A percentile compares a stretch with the other conserved stretches of the same genome.
Evolutionary conservation across 768 basidiomycete genomes (phyloP).

Genomic region (Amanita molliuscula): DNA sequence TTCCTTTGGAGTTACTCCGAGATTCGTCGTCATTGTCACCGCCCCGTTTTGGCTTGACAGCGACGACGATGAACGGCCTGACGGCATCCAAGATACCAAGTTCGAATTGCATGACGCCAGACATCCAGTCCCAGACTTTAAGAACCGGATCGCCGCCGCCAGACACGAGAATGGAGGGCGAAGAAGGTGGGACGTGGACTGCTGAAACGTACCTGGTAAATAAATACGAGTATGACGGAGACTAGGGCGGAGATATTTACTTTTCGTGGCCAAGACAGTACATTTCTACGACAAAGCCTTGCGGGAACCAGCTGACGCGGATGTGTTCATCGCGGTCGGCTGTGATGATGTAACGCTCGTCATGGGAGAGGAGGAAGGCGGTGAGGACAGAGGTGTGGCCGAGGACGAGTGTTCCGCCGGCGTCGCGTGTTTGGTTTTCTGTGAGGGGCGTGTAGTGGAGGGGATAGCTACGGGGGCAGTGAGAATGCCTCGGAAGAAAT

Average conservation of each 20-base stretch:
- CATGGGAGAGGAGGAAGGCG: slow-evolving; percentile 51
- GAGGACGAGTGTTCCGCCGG: slow-evolving; percentile 56
- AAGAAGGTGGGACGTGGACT: slow-evolving; percentile 50
- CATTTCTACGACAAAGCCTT: slow-evolving; percentile 76
- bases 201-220: slow-evolving; percentile 72
- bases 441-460: slow-evolving; percentile 29
- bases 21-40: slow-evolving; percentile 18
- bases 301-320: slow-evolving; percentile 81
- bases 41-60: slow-evolving; percentile 21
- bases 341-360: slow-evolving; percentile 72
- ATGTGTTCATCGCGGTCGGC: slow-evolving; percentile 96
- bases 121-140: slow-evolving; percentile 75
- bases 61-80: slow-evolving; percentile 37
- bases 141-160: slow-evolving; percentile 80
- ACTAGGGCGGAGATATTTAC: slow-evolving; percentile 29
- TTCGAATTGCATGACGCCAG: slow-evolving; percentile 41
- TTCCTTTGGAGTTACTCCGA: slow-evolving; percentile 11
- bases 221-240: neutral
- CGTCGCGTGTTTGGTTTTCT: slow-evolving; percentile 24
- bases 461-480: slow-evolving; percentile 39
- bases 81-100: slow-evolving; percentile 40
- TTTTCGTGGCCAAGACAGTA: slow-evolving; percentile 81
- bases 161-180: slow-evolving; percentile 50
- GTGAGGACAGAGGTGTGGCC: slow-evolving; percentile 89
- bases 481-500: neutral